Evolutionary conservation across 345 rosid species (phyloP).

Genomic region (Syzygium aromaticum): DNA sequence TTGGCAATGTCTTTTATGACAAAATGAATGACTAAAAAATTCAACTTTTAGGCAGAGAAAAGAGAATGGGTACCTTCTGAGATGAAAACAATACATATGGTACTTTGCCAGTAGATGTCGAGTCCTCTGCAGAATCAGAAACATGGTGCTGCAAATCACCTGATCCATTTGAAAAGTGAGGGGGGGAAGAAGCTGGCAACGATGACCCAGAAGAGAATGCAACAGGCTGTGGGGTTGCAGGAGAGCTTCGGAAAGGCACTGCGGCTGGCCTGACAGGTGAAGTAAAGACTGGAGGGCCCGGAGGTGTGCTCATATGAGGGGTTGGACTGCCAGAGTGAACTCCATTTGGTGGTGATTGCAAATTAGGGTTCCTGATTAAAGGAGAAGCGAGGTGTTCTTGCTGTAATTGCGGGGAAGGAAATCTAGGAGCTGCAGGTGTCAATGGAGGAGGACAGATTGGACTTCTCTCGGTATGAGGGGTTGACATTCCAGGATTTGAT

Average conservation of each 20-base stretch:
- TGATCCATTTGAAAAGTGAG: conserved; percentile 65
- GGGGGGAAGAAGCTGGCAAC: conserved; percentile 76
- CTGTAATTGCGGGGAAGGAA: conserved; percentile 51
- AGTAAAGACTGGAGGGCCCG: conserved; percentile 84
- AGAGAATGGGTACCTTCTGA: conserved; percentile 45
- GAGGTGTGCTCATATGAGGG: conserved; percentile 86
- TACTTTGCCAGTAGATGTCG: conserved; percentile 26
- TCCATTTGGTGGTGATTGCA: conserved; percentile 59
- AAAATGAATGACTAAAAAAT: background rate
- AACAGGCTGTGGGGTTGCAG: conserved; percentile 86
- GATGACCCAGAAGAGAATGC: conserved; percentile 70
- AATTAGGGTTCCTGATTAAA: conserved; percentile 31
- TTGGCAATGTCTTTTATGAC: background rate
- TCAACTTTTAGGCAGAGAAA: background rate
- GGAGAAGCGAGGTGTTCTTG: conserved; percentile 57
- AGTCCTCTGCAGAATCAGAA: conserved; percentile 47
- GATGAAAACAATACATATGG: conserved; percentile 74
- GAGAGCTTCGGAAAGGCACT: conserved; percentile 87
- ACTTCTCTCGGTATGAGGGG: conserved; percentile 30
- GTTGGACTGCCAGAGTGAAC: conserved; percentile 52
- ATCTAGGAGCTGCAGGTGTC: conserved; percentile 49
- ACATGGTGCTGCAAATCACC: conserved; percentile 40
- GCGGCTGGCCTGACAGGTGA: conserved; percentile 93
- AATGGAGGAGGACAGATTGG: conserved; percentile 33
- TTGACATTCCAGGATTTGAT: conserved; percentile 28